phyloP scores from a whole-genome alignment of 495 filamentous ascomycete genomes.

The Rostrohypoxylon terebratum region DNA sequence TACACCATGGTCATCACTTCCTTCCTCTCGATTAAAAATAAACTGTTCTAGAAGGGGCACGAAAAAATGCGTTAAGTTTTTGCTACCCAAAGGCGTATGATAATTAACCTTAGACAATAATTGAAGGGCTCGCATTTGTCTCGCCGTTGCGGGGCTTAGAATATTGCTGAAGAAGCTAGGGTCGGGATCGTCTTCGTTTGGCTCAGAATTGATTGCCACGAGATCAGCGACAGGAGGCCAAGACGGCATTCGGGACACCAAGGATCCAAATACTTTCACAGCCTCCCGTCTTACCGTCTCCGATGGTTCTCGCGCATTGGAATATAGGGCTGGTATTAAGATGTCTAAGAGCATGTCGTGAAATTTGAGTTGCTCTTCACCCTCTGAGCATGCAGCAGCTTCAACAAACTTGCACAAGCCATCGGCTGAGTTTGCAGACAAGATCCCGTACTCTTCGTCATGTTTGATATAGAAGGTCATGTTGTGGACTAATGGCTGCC shows the following conservation, averaged over 20 bases:
- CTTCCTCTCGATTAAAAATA: constrained; percentile 80
- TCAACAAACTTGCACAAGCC: constrained; percentile 85
- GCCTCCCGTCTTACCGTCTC: constrained; percentile 88
- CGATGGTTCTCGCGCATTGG: constrained; percentile 77
- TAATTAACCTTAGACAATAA: constrained; percentile 74
- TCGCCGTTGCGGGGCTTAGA: constrained; percentile 88
- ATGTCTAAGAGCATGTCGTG: constrained; percentile 66
- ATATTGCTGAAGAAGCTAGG: constrained; percentile 94
- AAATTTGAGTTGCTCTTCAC: constrained; percentile 51
- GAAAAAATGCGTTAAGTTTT: constrained; percentile 86
- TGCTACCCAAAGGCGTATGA: constrained; percentile 71
- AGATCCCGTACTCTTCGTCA: constrained; percentile 85
- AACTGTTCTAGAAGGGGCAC: constrained; percentile 94
- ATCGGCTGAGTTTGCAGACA: constrained; percentile 83
- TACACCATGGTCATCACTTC: constrained; percentile 84
- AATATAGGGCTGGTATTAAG: constrained; percentile 79
- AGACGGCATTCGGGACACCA: constrained; percentile 75
- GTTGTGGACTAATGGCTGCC: constrained; percentile 91
- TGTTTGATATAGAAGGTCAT: constrained; percentile 89
- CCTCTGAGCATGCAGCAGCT: constrained; percentile 57
- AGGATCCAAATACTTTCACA: constrained; percentile 77
- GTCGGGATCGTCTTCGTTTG: constrained; percentile 76
- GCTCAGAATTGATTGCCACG: constrained; percentile 74
- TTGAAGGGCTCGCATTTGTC: constrained; percentile 85
- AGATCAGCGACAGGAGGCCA: constrained; percentile 81